These are phyloP conservation scores for Melaleuca quinquenervia DNA, from an alignment of 345 rosid genomes.

Conservation along the genomic window DNA sequence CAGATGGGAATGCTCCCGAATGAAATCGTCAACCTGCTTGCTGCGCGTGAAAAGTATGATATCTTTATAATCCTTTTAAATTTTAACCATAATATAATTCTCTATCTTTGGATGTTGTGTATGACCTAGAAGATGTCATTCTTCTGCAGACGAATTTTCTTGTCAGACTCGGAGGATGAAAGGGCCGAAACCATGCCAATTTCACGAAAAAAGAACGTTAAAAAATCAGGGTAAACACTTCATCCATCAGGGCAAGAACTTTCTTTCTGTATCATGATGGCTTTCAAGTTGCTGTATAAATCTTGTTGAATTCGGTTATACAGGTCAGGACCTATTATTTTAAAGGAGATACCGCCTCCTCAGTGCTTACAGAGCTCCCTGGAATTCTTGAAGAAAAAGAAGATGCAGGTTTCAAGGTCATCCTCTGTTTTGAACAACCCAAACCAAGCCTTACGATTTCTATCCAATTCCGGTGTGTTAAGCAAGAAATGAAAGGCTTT, in stretches of 20 bases:
- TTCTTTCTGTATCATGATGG: not conserved
- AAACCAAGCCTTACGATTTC: slow-evolving; percentile 71
- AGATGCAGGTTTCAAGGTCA: slow-evolving; percentile 71
- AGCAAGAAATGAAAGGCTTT: slow-evolving; percentile 14
- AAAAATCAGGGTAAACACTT: slow-evolving; percentile 49
- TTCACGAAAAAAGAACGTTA: slow-evolving; percentile 47
- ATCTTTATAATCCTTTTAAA: not conserved
- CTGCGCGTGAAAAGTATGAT: slow-evolving; percentile 66
- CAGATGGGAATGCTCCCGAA: slow-evolving; percentile 67
- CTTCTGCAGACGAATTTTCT: slow-evolving; percentile 43
- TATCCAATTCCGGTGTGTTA: slow-evolving; percentile 37
- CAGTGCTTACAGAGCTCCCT: slow-evolving; percentile 55
- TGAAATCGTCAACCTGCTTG: slow-evolving; percentile 65
- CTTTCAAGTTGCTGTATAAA: not conserved
- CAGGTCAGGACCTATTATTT: slow-evolving; percentile 63
- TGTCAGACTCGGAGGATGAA: slow-evolving; percentile 54
- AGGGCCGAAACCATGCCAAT: slow-evolving; percentile 16
- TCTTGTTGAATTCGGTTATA: not conserved
- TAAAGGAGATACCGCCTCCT: slow-evolving; percentile 61
- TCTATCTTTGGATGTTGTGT: not conserved
- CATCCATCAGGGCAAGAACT: not conserved
- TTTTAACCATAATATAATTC: not conserved
- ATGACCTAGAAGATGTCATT: not conserved
- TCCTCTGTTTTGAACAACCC: slow-evolving; percentile 59
- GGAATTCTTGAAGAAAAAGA: slow-evolving; percentile 81